Base-by-base conservation (phyloP, 257 asterid species). In the Primulina eburnea region DNA sequence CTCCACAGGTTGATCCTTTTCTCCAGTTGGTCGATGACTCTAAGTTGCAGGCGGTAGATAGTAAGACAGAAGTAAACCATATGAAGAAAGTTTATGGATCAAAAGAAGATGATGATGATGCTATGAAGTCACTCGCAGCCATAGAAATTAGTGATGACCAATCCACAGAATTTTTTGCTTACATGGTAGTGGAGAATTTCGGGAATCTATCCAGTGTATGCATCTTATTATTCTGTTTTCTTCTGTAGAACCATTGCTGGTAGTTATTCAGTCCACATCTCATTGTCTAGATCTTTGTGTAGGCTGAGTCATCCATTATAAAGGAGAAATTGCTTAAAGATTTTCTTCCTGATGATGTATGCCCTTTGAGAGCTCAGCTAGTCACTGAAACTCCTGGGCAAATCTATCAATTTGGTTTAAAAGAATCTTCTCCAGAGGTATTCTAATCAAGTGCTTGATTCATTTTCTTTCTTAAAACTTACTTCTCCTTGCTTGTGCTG, bases 71-170 rank as follows among this genome's bases (percentile, higher is more conserved):
- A 26, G 74, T 65, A 70, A 80, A 78, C 50, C 75, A 63, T 30
- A 66, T 26, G 59, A 62, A 43, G 34, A 87, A 76, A 74, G 77
- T 71, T 47, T 87, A 89, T 71, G 96, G 94, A 58, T 87, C 96
- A 53, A 75, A 82, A 74, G 93, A 87, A 81, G 96, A 89, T 75
- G 86, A 87, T n/a, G 94, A 85, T 70, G 87, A 82, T 71, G 96
- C 96, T 60, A 68, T 79, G 33, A 83, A 80, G 71, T 77, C 86
- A 30, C 82, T 89, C 21, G 77, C 91, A 4, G 72, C 75, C 57
- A 76, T 85, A 37, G 72, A 80, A 70, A 81, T 82, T 64, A 75
- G 61, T 8, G 83, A 77, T 28, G 86, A 89, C 71, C 94, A 80
- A 82, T 83, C 94, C 34, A 80, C 89, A 68, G 90, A 87, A 75